Evolutionary conservation across 2,329 filamentous ascomycete species (phyloP).

Genomic region (Myriosclerotinia scirpicola): DNA sequence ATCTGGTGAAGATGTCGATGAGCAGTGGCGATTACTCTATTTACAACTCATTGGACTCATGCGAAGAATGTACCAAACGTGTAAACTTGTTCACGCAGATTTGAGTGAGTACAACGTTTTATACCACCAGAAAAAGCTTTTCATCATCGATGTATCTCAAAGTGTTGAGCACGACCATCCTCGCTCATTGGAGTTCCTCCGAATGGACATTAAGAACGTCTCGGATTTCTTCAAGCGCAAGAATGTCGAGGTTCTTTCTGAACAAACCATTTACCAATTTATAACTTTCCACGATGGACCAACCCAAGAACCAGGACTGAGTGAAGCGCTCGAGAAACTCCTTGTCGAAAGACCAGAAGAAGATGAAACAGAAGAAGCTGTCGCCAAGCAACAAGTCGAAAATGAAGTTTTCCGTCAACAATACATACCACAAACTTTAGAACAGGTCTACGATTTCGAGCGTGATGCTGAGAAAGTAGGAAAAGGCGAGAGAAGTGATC

Average conservation of each 20-base stretch:
- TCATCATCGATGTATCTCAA: slow-evolving; percentile 97
- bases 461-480: slow-evolving; percentile 79
- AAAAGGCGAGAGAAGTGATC: slow-evolving; percentile 69
- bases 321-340: slow-evolving; percentile 63
- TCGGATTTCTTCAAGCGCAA: slow-evolving; percentile 88
- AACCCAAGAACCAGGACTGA: slow-evolving; percentile 61
- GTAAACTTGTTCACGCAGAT: slow-evolving; percentile 91
- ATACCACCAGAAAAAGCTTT: slow-evolving; percentile 78
- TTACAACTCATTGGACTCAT: slow-evolving; percentile 82
- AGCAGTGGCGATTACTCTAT: slow-evolving; percentile 77
- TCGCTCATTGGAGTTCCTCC: slow-evolving; percentile 84
- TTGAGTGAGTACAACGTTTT: slow-evolving; percentile 97
- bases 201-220: slow-evolving; percentile 98
- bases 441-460: slow-evolving; percentile 96
- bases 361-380: slow-evolving; percentile 53
- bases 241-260: slow-evolving; percentile 76
- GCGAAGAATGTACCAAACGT: slow-evolving; percentile 90
- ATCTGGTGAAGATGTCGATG: slow-evolving; percentile 62
- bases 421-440: slow-evolving; percentile 92
- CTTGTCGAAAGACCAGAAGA: slow-evolving; percentile 58
- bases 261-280: slow-evolving; percentile 81
- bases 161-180: slow-evolving; percentile 97
- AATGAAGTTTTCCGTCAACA: slow-evolving; percentile 93
- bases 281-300: slow-evolving; percentile 64
- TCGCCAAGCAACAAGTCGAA: slow-evolving; percentile 69